Evolutionary conservation across 768 basidiomycete species (phyloP).

Genomic region (Xerocomellus dryophilus): DNA sequence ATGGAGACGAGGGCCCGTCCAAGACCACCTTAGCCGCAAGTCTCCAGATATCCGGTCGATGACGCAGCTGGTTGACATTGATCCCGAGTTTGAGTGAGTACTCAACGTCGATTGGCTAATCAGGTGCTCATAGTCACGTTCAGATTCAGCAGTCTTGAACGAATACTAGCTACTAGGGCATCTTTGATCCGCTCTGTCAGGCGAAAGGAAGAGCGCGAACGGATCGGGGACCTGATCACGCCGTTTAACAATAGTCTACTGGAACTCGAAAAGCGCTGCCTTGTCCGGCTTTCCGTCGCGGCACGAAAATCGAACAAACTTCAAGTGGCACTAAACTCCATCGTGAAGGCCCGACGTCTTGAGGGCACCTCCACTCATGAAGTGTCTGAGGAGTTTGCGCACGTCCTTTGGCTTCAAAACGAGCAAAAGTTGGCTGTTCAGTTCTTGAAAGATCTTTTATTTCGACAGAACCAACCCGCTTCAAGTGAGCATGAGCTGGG

Average conservation of each 20-base stretch:
- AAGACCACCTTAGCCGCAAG: slow-evolving; percentile 31
- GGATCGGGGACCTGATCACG: slow-evolving; percentile 67
- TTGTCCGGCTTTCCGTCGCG: slow-evolving; percentile 66
- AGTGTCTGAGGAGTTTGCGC: slow-evolving; percentile 79
- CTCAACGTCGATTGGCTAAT: neutral
- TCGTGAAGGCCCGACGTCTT: slow-evolving; percentile 70
- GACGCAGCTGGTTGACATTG: slow-evolving; percentile 46
- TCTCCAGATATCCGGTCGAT: slow-evolving; percentile 36
- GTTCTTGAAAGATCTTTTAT: slow-evolving; percentile 48
- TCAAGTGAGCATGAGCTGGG: slow-evolving; percentile 11
- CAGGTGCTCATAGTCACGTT: slow-evolving; percentile 12
- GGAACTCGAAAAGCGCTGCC: slow-evolving; percentile 64
- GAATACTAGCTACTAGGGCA: slow-evolving; percentile 74
- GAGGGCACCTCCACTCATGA: slow-evolving; percentile 45
- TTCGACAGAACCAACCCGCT: slow-evolving; percentile 13
- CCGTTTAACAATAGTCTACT: slow-evolving; percentile 50
- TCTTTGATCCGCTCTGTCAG: slow-evolving; percentile 74
- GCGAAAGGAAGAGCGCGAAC: slow-evolving; percentile 67
- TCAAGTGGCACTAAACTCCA: slow-evolving; percentile 84
- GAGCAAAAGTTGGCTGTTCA: slow-evolving; percentile 84
- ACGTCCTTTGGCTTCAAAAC: slow-evolving; percentile 83
- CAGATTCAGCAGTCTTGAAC: slow-evolving; percentile 76
- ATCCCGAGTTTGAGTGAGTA: slow-evolving; percentile 65
- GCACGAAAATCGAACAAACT: slow-evolving; percentile 66
- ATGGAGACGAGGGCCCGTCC: slow-evolving; percentile 47